Conservation (phyloP, 202 grass and related monocot genomes). For the Carex arenaria region DNA sequence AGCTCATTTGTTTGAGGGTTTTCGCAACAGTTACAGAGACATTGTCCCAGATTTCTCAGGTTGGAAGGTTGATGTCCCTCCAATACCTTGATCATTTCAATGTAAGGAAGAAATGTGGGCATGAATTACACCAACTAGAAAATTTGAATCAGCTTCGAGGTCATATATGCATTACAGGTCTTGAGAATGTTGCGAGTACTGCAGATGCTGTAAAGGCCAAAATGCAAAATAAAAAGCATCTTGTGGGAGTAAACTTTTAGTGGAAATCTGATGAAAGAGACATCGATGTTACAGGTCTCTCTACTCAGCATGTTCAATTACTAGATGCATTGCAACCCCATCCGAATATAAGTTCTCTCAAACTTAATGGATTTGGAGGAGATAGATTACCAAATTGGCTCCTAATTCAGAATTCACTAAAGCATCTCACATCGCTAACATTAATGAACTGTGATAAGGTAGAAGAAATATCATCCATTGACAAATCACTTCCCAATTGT, state of each 20-base stretch:
- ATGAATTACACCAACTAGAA: conserved; percentile 14
- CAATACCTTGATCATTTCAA: background rate
- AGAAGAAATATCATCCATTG: no score
- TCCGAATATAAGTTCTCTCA: no score
- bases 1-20: background rate
- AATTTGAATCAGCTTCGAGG: conserved; percentile 18
- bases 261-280: background rate
- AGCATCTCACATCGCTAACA: no score
- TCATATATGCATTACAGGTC: background rate
- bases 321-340: no score
- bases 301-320: no score
- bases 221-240: background rate
- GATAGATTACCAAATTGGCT: no score
- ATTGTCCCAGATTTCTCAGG: background rate
- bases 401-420: no score
- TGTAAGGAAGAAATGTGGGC: background rate
- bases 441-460: no score
- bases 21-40: rapidly evolving
- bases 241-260: background rate
- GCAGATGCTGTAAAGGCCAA: conserved; percentile 17
- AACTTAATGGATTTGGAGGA: no score
- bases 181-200: conserved; percentile 15
- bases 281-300: background rate
- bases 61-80: background rate
- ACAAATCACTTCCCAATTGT: no score